These are phyloP conservation scores for Asclepias syriaca DNA, from an alignment of 257 asterid genomes.

Conservation along the genomic window DNA sequence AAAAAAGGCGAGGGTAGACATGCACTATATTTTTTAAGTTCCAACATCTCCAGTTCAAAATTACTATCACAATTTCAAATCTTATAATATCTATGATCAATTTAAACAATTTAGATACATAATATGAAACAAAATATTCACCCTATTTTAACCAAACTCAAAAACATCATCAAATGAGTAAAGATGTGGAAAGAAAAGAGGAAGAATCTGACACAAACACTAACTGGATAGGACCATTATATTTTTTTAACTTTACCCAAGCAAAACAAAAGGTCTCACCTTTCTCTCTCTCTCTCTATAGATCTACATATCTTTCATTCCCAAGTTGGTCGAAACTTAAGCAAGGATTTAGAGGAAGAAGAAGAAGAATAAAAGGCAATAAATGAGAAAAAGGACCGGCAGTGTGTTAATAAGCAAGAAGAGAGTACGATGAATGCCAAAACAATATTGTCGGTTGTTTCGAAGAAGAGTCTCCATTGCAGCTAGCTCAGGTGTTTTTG, in stretches of 20 bases:
- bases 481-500: slow-evolving; percentile 12
- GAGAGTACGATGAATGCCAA: slow-evolving; percentile 27
- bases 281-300: background rate
- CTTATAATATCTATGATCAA: too few relatives aligned
- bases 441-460: slow-evolving; percentile 65
- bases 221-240: slow-evolving; percentile 31
- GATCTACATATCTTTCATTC: background rate
- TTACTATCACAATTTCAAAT: too few relatives aligned
- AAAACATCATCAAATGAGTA: background rate
- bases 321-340: background rate
- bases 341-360: too few relatives aligned
- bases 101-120: too few relatives aligned
- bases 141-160: too few relatives aligned
- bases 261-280: slow-evolving; percentile 1
- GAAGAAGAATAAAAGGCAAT: slow-evolving; percentile 7
- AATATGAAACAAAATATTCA: too few relatives aligned
- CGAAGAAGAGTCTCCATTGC: slow-evolving; percentile 28
- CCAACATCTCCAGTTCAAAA: too few relatives aligned
- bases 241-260: slow-evolving; percentile 23
- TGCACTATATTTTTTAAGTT: too few relatives aligned
- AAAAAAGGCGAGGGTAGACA: too few relatives aligned
- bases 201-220: slow-evolving; percentile 27
- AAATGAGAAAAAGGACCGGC: slow-evolving; percentile 46
- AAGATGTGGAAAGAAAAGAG: slow-evolving; percentile 5
- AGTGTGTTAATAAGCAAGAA: slow-evolving; percentile 15